Base-by-base conservation (phyloP, 1,139 yeast genomes). In the Eremothecium gossypii region DNA sequence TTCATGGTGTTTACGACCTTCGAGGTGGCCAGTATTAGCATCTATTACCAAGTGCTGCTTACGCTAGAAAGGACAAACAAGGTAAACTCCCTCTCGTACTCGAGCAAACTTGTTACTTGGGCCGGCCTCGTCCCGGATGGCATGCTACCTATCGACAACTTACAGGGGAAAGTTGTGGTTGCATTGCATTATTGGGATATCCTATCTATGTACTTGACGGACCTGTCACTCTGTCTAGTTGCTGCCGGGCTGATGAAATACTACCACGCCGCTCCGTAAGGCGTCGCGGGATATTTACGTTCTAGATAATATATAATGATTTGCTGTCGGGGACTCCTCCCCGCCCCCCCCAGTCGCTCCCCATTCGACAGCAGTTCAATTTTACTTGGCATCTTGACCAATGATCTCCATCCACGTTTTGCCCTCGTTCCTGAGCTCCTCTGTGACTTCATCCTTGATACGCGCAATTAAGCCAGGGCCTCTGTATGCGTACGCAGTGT, bases 401-500 rank as follows among this genome's bases (percentile, higher is more conserved):
- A 83, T 69, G 44, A 83, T 79, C 58, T 84, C 77, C 59, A 72
- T 68, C 96, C 96, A 89, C 3, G 87, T 81, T 64, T 80, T 80
- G 17, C 87, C 93, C 60, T 81, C 87, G 51, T 71, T 76, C 47
- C 69, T 68, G 56, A 89, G 71, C 57, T 81, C 86, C 3, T 59
- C 66, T 7, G 77, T 73, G 50, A 89, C 71, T 55, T 85, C 95
- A 53, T 79, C 81, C 56, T 87, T 79, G 51, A 91, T 74, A 55
- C 79, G 77, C 39, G 79, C 76, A 7, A 93, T 85, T 42, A 85
- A 69, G 1, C 95, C 95, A 0, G 96, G 96, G 1, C 98, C 98
- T 57, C 77, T 79, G 67, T 86, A 89, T 1, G 95, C 96, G 64
- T 85, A 84, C 2, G 95, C 79, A 8, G 97, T 89, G 65, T 87